Evolutionary conservation across 148 eudicot genomes (phyloP), one percentile per base, ranked within the genome.

Genomic region (Silene conica): DNA sequence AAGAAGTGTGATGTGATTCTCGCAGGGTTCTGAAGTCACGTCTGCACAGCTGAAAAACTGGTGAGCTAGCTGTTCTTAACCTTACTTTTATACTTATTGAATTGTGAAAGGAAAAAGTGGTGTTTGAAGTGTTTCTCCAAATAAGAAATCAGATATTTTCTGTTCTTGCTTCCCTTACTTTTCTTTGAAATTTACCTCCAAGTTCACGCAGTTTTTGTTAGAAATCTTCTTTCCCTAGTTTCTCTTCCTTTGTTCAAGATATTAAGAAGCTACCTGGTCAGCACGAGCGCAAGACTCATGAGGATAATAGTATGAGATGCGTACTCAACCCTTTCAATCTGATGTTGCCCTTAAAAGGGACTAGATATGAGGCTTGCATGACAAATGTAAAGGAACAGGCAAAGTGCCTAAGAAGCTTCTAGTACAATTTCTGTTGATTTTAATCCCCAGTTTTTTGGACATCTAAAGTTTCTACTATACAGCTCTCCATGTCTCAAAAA

Each of bases 11-110:
- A 56, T 79, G 43, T 78, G 73, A 74, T 81, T 70, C 67, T 83
- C 76, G 74, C 87, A 93, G 98, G 98, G 98, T 73, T 78, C 97
- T 77, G 98, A 93, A 80, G 87, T 93, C 73, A 87, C 98, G 25
- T 56, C 83, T 76, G 78, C 89, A 56, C 95, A 92, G 79, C 84
- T 95, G 21, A 95, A 92, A 78, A 95, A 92, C 79, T 95, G 99
- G 99, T 92, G 80, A 85, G 86, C 56, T 34, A 56, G 10, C 63
- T 63, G n/a, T 28, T 31, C 18, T 0, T 56, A n/a, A 57, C 16
- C 6, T 2, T 41, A n/a, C 46, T 11, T 67, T 15, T 64, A 18
- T 3, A 4, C 12, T 34, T 31, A 5, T 41, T 38, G 69, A 38
- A 41, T 46, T 66, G 50, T 46, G 55, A 50, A 50, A 50, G 2